These are phyloP conservation scores for Xylariaceae sp. DNA, from an alignment of 2,329 filamentous ascomycete species.

Conservation along the genomic window DNA sequence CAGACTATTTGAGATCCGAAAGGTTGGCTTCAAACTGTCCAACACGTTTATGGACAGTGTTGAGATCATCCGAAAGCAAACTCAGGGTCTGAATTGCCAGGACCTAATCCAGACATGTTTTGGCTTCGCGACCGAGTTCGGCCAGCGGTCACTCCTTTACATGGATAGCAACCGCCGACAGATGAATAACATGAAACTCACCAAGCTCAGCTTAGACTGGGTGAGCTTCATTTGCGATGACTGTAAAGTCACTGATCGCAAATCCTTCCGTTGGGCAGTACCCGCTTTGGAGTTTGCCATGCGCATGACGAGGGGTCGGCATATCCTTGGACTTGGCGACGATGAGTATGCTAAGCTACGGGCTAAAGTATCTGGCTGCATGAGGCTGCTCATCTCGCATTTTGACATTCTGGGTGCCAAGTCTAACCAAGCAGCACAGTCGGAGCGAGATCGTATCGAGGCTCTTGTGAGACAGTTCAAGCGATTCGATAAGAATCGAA, in stretches of 20 bases:
- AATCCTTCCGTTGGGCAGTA: slow-evolving; percentile 97
- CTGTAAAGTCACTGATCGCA: slow-evolving; percentile 89
- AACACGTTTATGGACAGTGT: slow-evolving; percentile 99
- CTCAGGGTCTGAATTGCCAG: slow-evolving; percentile 81
- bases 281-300: slow-evolving; percentile 94
- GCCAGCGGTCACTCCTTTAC: slow-evolving; percentile 89
- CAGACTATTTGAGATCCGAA: slow-evolving; percentile 90
- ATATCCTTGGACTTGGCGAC: slow-evolving; percentile 88
- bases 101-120: slow-evolving; percentile 98
- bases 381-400: slow-evolving; percentile 95
- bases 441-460: slow-evolving; percentile 87
- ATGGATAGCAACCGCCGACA: slow-evolving; percentile 94
- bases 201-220: slow-evolving; percentile 93
- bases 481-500: slow-evolving; percentile 74
- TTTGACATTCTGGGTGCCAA: slow-evolving; percentile 99
- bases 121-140: slow-evolving; percentile 98
- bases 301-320: slow-evolving; percentile 92
- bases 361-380: slow-evolving; percentile 91
- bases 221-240: slow-evolving; percentile 98
- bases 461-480: slow-evolving; percentile 75
- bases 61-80: slow-evolving; percentile 86
- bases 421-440: slow-evolving; percentile 89
- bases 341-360: slow-evolving; percentile 83
- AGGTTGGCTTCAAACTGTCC: slow-evolving; percentile 92
- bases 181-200: slow-evolving; percentile 96